Evolutionary conservation across 371 early-diverging fungal genomes (phyloP), one percentile per base, ranked within the genome.

Genomic region (Capillidium heterosporum): DNA sequence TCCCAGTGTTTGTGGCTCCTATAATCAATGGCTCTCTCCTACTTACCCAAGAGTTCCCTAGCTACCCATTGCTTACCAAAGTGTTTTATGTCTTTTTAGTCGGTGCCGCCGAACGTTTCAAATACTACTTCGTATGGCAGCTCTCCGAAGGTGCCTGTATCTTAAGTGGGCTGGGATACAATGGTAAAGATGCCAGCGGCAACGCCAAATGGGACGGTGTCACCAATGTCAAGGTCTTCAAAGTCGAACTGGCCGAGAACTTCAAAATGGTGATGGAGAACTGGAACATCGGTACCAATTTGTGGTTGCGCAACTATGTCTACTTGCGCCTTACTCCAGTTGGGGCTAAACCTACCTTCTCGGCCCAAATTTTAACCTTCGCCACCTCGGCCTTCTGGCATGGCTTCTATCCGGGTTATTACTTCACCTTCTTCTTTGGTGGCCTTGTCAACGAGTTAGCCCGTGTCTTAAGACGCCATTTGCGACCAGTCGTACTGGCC

Each of bases 341-440:
- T 0, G 78, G 75, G n/a, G 65, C 65, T 1, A 80, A 78, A 32
- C 70, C 80, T 5, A 67, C 67, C 15, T 65, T 68, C 0, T 57
- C 71, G 1, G 69, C 85, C 8, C 72, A 81, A 1, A 57, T 80
- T 44, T 58, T 71, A 29, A 92, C 93, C 3, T 91, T 88, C 63
- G 67, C 71, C 28, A 69, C 80, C 1, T 87, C 88, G 29, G 87
- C 93, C 17, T 68, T 89, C 57, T 95, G 95, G 95, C 95, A 95
- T 61, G 94, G 94, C 28, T 92, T 95, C 70, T 82, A 86, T 61
- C 84, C 88, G 8, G 91, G 89, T 4, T 87, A 88, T 61, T 85
- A 88, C 57, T 62, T 82, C 68, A 79, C 75, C 64, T 74, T 58
- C 31, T 17, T 50, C 17, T 58, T 50, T 39, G 50, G 31, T 26